phyloP scores from a whole-genome alignment of 2,329 filamentous ascomycete genomes.

The Pyricularia sp. region DNA sequence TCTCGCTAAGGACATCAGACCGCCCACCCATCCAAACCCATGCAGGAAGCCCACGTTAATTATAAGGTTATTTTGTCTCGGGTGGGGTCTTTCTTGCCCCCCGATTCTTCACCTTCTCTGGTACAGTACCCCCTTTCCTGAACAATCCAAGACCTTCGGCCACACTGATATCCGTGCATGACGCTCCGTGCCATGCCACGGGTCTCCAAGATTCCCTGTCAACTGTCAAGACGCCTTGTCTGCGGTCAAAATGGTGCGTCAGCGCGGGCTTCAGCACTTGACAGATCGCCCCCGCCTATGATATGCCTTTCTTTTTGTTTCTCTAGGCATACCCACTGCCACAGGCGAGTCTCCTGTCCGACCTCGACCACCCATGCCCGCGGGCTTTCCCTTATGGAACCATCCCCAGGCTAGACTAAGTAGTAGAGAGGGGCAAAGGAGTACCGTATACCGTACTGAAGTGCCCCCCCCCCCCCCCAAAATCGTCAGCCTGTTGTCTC shows the following conservation, averaged over 20 bases:
- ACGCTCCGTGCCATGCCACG: slow-evolving; percentile 8
- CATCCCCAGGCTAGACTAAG: not conserved
- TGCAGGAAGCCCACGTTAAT: not conserved
- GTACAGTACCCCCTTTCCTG: not conserved
- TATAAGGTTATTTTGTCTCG: slow-evolving; percentile 12
- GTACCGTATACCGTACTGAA: not conserved
- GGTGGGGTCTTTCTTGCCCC: not conserved
- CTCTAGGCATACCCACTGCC: not conserved
- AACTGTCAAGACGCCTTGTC: not conserved
- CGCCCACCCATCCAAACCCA: not conserved
- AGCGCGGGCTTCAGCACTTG: no score
- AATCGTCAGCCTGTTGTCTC: not conserved
- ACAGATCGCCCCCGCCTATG: not conserved
- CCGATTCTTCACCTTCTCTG: slow-evolving; percentile 5
- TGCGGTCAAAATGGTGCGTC: no score
- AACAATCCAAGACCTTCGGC: slow-evolving; percentile 10
- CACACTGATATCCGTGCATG: slow-evolving; percentile 16
- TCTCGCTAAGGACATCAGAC: not conserved
- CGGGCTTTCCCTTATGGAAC: not conserved
- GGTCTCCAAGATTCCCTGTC: not conserved
- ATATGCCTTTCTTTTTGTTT: not conserved
- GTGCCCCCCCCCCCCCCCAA: no score
- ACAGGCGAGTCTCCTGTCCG: not conserved
- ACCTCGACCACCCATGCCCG: not conserved
- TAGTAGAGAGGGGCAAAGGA: not conserved